A percentile compares a stretch with the other conserved stretches of the same genome.
These are phyloP conservation scores for Peterozyma xylosa DNA, from an alignment of 805 yeast genomes.

Conservation along the genomic window DNA sequence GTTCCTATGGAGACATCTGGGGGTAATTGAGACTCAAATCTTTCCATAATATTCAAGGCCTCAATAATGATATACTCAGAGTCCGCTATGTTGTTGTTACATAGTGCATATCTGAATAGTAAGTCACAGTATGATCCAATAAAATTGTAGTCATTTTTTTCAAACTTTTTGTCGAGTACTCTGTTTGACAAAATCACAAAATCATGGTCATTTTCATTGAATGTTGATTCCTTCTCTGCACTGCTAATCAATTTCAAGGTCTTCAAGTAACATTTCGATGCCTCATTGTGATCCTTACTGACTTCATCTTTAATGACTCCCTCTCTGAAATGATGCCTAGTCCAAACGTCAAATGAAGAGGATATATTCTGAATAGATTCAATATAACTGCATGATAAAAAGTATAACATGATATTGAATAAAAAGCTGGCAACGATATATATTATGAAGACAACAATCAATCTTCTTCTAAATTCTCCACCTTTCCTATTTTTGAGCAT, in stretches of 20 bases:
- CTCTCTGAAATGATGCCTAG: slow-evolving; percentile 21
- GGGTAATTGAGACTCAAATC: slow-evolving; percentile 16
- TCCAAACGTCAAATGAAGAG: slow-evolving; percentile 19
- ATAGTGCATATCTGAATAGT: slow-evolving; percentile 28
- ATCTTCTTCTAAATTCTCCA: slow-evolving; percentile 33
- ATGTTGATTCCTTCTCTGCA: slow-evolving; percentile 19
- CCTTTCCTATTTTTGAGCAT: slow-evolving; percentile 26
- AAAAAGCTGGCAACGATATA: slow-evolving; percentile 30
- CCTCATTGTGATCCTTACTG: slow-evolving; percentile 21
- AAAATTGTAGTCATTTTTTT: slow-evolving; percentile 18
- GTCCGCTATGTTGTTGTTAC: slow-evolving; percentile 20
- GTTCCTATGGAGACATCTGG: slow-evolving; percentile 15
- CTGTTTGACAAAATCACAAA: slow-evolving; percentile 16
- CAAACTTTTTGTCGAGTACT: slow-evolving; percentile 16
- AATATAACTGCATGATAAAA: slow-evolving; percentile 21
- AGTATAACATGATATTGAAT: slow-evolving; percentile 25
- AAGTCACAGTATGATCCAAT: slow-evolving; percentile 28
- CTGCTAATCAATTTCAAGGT: slow-evolving; percentile 23
- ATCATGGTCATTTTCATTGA: slow-evolving; percentile 13
- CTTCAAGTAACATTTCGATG: slow-evolving; percentile 24
- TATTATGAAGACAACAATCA: slow-evolving; percentile 32
- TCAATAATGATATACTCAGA: slow-evolving; percentile 18
- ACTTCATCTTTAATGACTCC: slow-evolving; percentile 32
- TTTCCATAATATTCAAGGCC: slow-evolving; percentile 22
- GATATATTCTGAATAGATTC: slow-evolving; percentile 19